Evolutionary conservation across 208 protist species (phyloP), one percentile per base, ranked within the genome.

Genomic region (Balamuthia mandrillaris): DNA sequence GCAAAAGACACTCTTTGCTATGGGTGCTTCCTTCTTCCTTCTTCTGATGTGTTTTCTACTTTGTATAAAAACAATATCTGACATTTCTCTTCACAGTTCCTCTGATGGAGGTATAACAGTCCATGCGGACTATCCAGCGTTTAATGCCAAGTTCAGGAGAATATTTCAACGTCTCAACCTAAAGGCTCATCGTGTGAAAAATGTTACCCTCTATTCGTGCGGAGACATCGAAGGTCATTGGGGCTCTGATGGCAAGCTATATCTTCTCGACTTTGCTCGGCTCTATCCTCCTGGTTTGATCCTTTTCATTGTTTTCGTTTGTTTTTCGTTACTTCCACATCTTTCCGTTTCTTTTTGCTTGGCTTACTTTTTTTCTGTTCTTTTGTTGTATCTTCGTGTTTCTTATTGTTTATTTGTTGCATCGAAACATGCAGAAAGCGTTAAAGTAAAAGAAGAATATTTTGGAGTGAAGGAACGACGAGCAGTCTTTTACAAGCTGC

Each of bases 151-250:
- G n/a, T 79, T 79, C 49, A 37, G 58, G 27, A 27, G 33, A 24
- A 79, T 52, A 12, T 60, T 79, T 24, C 70, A 33, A 7, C 41
- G 47, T 27, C 52, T 41, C 68, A 82, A 82, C 21, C 56, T 82
- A 33, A 82, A 82, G 51, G 24, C 21, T 10, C 75, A 82, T 33
- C 29, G 21, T 0, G 75, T 82, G 0, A 54, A 54, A n/a, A 16
- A 49, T 21, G 35, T 42, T 16, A 10, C n/a, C 3, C 35, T 85
- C 21, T 33, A 44, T 12, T 54, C 45, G 1, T 61, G 60, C 2
- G 81, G 81, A 4, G 81, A 85, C 66, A 85, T 85, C 24, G 81
- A 85, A 24, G 81, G 81, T 21, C 81, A 85, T 24, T 61, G 52
- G 66, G 81, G 61, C 37, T n/a, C 31, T 27, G 68, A 78, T 35